phyloP scores from a whole-genome alignment of 2,329 filamentous ascomycete genomes.

The Lachnellula arida region DNA sequence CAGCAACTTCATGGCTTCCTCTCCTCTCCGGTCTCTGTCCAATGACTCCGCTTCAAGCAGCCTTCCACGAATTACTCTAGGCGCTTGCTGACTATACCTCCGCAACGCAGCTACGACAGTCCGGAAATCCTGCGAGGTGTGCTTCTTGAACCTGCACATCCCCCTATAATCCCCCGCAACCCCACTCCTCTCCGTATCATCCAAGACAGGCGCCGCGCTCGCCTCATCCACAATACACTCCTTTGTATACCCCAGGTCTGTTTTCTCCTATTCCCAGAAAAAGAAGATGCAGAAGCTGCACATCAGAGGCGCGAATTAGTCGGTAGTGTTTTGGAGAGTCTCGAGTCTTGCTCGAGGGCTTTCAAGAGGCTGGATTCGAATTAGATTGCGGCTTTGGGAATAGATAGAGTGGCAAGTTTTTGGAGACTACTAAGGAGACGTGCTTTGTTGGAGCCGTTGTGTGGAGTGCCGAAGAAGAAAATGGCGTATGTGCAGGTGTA shows the following conservation, averaged over 20 bases:
- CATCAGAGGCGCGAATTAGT: slow-evolving; percentile 36
- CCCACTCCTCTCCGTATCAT: slow-evolving; percentile 34
- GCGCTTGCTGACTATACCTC: not conserved
- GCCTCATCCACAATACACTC: slow-evolving; percentile 61
- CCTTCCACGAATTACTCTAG: not conserved
- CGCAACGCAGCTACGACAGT: not conserved
- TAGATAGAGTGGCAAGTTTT: slow-evolving; percentile 27
- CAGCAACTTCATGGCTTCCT: too few relatives aligned
- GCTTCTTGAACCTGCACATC: slow-evolving; percentile 1
- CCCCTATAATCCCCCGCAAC: slow-evolving; percentile 18
- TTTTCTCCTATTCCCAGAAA: slow-evolving; percentile 38
- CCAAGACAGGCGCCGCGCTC: slow-evolving; percentile 57
- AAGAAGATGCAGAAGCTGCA: slow-evolving; percentile 35
- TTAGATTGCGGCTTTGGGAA: slow-evolving; percentile 24
- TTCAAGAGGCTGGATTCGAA: slow-evolving; percentile 44
- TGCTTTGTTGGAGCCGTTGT: slow-evolving; percentile 34
- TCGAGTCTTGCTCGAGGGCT: slow-evolving; percentile 45
- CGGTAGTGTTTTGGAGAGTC: slow-evolving; percentile 36
- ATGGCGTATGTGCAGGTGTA: slow-evolving; percentile 35
- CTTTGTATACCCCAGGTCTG: slow-evolving; percentile 35
- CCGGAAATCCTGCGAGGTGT: not conserved
- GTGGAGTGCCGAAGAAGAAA: slow-evolving; percentile 36
- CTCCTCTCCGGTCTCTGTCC: too few relatives aligned
- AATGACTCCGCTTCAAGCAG: too few relatives aligned
- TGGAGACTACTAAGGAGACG: slow-evolving; percentile 22